Conservation (phyloP, 108 stramenopile species). For the Ochromonas danica region DNA sequence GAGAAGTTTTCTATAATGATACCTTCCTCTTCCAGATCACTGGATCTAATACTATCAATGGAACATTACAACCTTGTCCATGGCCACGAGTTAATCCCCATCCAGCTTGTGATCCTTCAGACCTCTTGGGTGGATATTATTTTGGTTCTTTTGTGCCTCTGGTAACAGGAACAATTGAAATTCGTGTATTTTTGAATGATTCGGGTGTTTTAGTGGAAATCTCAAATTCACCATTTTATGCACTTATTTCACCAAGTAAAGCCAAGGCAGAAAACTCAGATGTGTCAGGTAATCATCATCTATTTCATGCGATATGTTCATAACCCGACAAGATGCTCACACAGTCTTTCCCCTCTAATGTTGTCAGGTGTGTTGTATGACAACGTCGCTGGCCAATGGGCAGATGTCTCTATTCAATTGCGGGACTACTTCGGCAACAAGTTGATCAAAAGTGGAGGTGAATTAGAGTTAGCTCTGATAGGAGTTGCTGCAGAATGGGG, state of each 20-base stretch:
- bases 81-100: background rate
- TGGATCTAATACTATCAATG: slow-evolving; percentile 2
- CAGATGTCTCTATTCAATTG: background rate
- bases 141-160: slow-evolving; percentile 7
- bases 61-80: slow-evolving; percentile 19
- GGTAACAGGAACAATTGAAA: background rate
- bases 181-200: slow-evolving; percentile 12
- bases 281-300: slow-evolving; percentile 3
- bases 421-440: slow-evolving; percentile 26
- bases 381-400: background rate
- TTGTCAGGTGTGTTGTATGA: background rate
- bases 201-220: background rate
- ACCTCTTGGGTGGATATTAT: slow-evolving; percentile 18
- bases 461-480: background rate
- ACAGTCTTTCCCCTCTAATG: background rate
- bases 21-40: background rate
- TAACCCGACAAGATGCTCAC: too few species aligned
- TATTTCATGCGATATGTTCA: background rate
- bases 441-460: background rate
- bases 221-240: slow-evolving; percentile 22
- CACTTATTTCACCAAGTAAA: background rate
- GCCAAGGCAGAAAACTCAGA: background rate
- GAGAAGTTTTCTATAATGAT: slow-evolving; percentile 8
- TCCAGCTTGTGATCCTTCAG: background rate
- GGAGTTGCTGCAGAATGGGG: slow-evolving; percentile 29